phyloP scores from a whole-genome alignment of 495 filamentous ascomycete species.

The Bacidia gigantensis region DNA sequence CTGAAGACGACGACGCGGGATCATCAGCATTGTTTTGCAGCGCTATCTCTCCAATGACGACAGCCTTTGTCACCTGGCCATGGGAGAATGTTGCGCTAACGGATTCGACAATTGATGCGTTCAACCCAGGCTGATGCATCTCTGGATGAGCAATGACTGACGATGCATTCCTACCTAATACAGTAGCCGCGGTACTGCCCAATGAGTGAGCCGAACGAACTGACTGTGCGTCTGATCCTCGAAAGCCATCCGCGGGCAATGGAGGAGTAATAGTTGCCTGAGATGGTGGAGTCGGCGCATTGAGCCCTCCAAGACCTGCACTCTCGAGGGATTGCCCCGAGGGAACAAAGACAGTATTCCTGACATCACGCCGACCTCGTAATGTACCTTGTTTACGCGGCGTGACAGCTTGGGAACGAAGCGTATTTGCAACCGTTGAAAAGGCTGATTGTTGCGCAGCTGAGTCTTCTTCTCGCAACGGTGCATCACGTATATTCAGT shows the following conservation, averaged over 20 bases:
- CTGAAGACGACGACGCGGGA: conserved; percentile 32
- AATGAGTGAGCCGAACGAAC: conserved; percentile 77
- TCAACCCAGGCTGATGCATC: conserved; percentile 65
- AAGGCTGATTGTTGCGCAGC: conserved; percentile 60
- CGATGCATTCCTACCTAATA: too few relatives aligned
- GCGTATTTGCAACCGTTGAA: conserved; percentile 78
- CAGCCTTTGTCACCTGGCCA: conserved; percentile 53
- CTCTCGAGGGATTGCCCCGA: conserved; percentile 28
- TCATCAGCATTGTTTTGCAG: conserved; percentile 62
- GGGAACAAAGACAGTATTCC: conserved; percentile 75
- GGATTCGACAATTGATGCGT: conserved; percentile 83
- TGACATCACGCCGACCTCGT: conserved; percentile 78
- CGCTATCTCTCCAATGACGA: conserved; percentile 81
- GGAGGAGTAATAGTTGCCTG: conserved; percentile 24
- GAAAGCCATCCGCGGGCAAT: conserved; percentile 33
- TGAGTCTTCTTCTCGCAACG: conserved; percentile 82
- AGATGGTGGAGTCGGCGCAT: conserved; percentile 31
- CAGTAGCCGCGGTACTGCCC: conserved; percentile 41
- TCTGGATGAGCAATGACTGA: conserved; percentile 57
- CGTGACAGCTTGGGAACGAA: conserved; percentile 48
- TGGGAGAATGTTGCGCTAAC: conserved; percentile 73
- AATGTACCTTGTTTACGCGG: conserved; percentile 61
- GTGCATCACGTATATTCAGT: conserved; percentile 81
- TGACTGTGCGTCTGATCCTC: conserved; percentile 78
- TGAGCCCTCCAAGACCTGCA: conserved; percentile 16